Conservation (phyloP, 2,329 filamentous ascomycete genomes). For the Xylariaceae sp. region DNA sequence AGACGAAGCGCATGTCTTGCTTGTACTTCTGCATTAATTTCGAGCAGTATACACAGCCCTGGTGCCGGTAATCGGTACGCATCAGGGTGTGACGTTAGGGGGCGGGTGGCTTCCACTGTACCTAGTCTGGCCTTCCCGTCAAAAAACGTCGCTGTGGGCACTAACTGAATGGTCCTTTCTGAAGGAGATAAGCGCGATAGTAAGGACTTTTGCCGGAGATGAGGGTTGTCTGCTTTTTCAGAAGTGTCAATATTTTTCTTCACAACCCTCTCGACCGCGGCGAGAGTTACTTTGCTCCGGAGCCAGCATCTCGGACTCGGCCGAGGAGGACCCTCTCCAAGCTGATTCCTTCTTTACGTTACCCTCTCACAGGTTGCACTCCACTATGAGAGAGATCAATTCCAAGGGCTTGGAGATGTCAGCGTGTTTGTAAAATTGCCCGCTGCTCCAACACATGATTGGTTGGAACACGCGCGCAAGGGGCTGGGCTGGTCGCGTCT, state of each 20-base stretch:
- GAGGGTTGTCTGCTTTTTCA: conserved; percentile 6
- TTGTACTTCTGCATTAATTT: conserved; percentile 20
- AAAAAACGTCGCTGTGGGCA: no score
- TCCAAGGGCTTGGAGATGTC: conserved; percentile 27
- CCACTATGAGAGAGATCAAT: background rate
- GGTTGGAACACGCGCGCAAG: conserved; percentile 14
- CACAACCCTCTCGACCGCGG: conserved; percentile 26
- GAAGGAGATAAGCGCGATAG: conserved; percentile 56
- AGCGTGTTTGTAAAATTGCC: conserved; percentile 17
- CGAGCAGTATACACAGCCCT: conserved; percentile 25
- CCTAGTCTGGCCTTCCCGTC: no score
- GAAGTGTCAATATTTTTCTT: background rate
- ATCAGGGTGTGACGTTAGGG: background rate
- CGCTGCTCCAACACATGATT: conserved; percentile 5
- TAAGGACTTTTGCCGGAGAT: conserved; percentile 40
- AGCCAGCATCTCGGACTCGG: conserved; percentile 54
- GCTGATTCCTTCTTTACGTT: conserved; percentile 9
- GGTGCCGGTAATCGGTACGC: conserved; percentile 17
- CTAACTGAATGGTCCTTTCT: conserved; percentile 40
- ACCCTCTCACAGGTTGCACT: no score
- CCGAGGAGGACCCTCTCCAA: conserved; percentile 41
- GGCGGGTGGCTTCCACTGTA: no score
- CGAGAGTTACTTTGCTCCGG: conserved; percentile 50
- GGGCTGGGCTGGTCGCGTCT: conserved; percentile 50
- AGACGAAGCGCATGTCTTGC: conserved; percentile 2